phyloP scores from a whole-genome alignment of 345 rosid species.

The Mercurialis annua region DNA sequence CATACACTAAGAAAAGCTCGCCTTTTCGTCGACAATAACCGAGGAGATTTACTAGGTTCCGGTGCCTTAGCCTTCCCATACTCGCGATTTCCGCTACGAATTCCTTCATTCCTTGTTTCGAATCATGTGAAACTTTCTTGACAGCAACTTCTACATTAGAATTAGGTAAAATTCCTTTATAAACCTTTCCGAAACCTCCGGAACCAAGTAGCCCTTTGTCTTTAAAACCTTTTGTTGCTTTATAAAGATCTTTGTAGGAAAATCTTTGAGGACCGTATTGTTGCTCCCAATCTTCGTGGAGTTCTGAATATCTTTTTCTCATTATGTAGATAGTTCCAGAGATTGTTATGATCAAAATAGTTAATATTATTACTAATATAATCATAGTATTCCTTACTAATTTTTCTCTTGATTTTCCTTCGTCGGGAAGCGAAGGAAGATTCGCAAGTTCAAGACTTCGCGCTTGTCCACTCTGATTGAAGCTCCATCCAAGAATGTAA shows the following conservation, averaged over 20 bases:
- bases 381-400: not conserved
- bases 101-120: constrained; percentile 20
- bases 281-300: constrained; percentile 19
- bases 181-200: constrained; percentile 24
- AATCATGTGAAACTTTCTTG: constrained; percentile 15
- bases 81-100: constrained; percentile 21
- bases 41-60: constrained; percentile 20
- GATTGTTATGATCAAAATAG: not conserved
- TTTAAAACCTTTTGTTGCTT: constrained; percentile 18
- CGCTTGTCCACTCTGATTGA: constrained; percentile 12
- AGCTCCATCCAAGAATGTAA: constrained; percentile 28
- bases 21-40: constrained; percentile 20
- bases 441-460: constrained; percentile 9
- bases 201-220: constrained; percentile 15
- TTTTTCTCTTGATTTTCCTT: not conserved
- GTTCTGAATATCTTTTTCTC: constrained; percentile 12
- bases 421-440: constrained; percentile 18
- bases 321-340: not conserved
- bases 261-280: constrained; percentile 24
- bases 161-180: constrained; percentile 14
- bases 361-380: not conserved
- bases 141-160: constrained; percentile 16
- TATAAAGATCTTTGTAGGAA: constrained; percentile 12
- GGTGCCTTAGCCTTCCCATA: constrained; percentile 21
- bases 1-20: constrained; percentile 21